Evolutionary conservation across 1,284 basidiomycete genomes (phyloP).

Genomic region (Ceratorhiza oryzae-sativae): DNA sequence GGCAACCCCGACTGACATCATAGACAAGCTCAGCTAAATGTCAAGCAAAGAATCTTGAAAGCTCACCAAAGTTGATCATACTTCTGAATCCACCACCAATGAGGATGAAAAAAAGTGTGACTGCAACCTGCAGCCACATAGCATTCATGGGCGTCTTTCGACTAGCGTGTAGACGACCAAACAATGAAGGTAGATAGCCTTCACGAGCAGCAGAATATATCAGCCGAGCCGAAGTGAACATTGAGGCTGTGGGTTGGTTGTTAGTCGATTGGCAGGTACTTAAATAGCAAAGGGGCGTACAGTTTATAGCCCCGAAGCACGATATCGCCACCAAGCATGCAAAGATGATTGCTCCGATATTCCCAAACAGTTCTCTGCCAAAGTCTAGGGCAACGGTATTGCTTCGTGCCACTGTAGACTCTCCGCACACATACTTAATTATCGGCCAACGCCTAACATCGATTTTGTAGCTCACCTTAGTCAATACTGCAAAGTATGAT

Average conservation of each 20-base stretch:
- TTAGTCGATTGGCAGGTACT: not conserved
- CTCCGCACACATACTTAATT: constrained; percentile 22
- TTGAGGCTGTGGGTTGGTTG: constrained; percentile 60
- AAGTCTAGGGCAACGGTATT: constrained; percentile 98
- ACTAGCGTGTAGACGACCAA: constrained; percentile 74
- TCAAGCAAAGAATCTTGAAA: not conserved
- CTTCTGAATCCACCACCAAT: constrained; percentile 88
- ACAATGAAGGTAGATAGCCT: constrained; percentile 83
- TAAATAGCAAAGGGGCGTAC: constrained; percentile 50
- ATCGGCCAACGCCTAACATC: not conserved
- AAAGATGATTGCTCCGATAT: constrained; percentile 85
- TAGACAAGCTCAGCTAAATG: not conserved
- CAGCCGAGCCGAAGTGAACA: constrained; percentile 84
- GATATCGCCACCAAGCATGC: constrained; percentile 91
- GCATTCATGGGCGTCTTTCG: constrained; percentile 88
- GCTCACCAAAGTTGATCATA: constrained; percentile 75
- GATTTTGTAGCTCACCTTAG: constrained; percentile 62
- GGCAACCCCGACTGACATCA: constrained; percentile 67
- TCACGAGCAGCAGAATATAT: constrained; percentile 91
- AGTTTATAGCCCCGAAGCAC: constrained; percentile 92
- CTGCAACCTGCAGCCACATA: constrained; percentile 72
- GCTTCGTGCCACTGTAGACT: constrained; percentile 72
- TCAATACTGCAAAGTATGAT: constrained; percentile 93
- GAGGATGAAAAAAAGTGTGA: constrained; percentile 80
- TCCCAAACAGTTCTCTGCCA: constrained; percentile 85